These are phyloP conservation scores for Tetrahymena thermophila DNA, from an alignment of 73 alveolate species.

Conservation along the genomic window DNA sequence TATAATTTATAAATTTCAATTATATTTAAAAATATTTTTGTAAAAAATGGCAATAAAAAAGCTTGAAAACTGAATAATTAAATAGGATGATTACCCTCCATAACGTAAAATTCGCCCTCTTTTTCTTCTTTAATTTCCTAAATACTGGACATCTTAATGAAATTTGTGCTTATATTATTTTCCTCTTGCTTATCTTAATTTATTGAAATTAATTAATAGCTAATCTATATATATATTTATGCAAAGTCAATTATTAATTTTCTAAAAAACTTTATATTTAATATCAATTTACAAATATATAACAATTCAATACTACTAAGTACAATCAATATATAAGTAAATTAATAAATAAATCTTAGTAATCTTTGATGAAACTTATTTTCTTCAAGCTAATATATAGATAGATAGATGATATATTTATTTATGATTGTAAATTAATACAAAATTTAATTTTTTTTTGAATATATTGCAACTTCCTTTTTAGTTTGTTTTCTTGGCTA, in stretches of 20 bases:
- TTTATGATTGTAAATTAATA: no score
- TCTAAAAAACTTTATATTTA: neutral
- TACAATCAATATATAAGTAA: neutral
- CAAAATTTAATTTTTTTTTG: neutral
- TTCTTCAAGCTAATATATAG: neutral
- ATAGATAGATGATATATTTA: neutral
- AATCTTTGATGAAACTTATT: neutral
- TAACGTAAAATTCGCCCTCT: conserved; percentile 20
- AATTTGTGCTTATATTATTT: neutral
- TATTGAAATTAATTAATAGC: neutral
- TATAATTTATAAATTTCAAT: neutral
- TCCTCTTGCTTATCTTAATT: neutral
- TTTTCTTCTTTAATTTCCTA: neutral
- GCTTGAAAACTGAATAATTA: neutral
- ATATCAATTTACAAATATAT: neutral
- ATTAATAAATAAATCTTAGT: neutral
- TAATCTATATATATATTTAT: neutral
- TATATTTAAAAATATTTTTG: no score
- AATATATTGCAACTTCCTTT: neutral
- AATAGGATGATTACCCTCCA: conserved; percentile 7
- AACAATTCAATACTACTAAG: neutral
- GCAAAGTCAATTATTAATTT: neutral
- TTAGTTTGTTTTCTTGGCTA: neutral
- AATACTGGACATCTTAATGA: neutral
- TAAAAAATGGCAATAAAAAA: neutral